phyloP scores from a whole-genome alignment of 2,329 filamentous ascomycete species.

The Daldinia eschscholtzii region DNA sequence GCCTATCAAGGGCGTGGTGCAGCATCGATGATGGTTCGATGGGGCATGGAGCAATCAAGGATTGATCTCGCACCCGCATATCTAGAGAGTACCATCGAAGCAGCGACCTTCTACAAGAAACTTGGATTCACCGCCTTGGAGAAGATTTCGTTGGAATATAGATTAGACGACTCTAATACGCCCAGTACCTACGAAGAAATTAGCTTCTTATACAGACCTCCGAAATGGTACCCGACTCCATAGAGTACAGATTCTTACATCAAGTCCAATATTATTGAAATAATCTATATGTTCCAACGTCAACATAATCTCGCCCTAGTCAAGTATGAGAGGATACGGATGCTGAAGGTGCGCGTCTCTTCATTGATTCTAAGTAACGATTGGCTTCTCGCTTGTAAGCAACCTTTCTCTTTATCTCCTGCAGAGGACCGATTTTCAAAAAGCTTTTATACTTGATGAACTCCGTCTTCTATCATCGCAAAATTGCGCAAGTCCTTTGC shows the following conservation, averaged over 20 bases:
- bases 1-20: conserved; percentile 42
- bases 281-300: too few relatives aligned
- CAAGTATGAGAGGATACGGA: too few relatives aligned
- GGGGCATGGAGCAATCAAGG: conserved; percentile 43
- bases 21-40: conserved; percentile 42
- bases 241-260: neutral
- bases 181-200: conserved; percentile 42
- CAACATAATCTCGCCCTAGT: too few relatives aligned
- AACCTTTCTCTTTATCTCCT: neutral
- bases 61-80: conserved; percentile 31
- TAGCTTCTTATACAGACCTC: conserved; percentile 33
- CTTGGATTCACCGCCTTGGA: conserved; percentile 37
- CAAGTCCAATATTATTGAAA: neutral
- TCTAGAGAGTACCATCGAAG: conserved; percentile 48
- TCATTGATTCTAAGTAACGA: too few relatives aligned
- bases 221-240: too few relatives aligned
- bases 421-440: neutral
- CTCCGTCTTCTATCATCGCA: neutral
- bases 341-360: too few relatives aligned
- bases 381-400: too few relatives aligned
- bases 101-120: conserved; percentile 46
- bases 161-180: neutral
- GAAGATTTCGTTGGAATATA: conserved; percentile 39
- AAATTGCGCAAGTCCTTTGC: conserved; percentile 30
- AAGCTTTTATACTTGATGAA: neutral